A percentile compares a stretch with the other conserved stretches of the same genome.
These are phyloP conservation scores for Melastoma candidum DNA, from an alignment of 441 rosid genomes.

Conservation along the genomic window DNA sequence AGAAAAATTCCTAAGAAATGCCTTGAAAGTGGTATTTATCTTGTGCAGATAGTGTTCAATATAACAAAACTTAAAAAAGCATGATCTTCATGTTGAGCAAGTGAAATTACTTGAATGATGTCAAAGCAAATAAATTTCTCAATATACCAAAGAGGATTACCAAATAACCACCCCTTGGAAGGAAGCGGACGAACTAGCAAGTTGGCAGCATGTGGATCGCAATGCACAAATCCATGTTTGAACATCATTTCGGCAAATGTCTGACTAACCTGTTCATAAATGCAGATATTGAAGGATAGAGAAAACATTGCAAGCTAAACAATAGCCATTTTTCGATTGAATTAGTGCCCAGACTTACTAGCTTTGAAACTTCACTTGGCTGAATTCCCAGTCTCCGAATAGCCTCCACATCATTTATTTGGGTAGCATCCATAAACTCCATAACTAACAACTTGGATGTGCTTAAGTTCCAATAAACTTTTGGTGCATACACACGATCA, in stretches of 20 bases:
- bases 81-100: slow-evolving; percentile 1
- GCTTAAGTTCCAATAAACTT: slow-evolving; percentile 70
- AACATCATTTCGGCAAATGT: slow-evolving; percentile 97
- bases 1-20: too few species aligned
- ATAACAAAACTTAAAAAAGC: too few species aligned
- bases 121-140: too few species aligned
- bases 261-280: slow-evolving; percentile 54
- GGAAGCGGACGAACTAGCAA: slow-evolving; percentile 78
- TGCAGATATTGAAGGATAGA: neutral
- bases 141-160: slow-evolving; percentile 24
- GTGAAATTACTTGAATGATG: neutral
- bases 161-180: slow-evolving; percentile 45
- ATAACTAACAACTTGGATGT: slow-evolving; percentile 78
- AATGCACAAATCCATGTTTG: slow-evolving; percentile 93
- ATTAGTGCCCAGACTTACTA: slow-evolving; percentile 41
- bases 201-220: slow-evolving; percentile 99
- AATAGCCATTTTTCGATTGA: neutral
- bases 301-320: neutral
- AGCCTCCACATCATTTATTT: slow-evolving; percentile 57
- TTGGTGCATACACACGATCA: slow-evolving; percentile 67
- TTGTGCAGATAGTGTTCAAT: too few species aligned
- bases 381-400: slow-evolving; percentile 67
- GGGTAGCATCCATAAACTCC: slow-evolving; percentile 95
- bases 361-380: slow-evolving; percentile 63
- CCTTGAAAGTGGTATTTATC: too few species aligned